Evolutionary conservation across 306 rosid genomes (phyloP), one percentile per base, ranked within the genome.

Genomic region (Medicago truncatula): DNA sequence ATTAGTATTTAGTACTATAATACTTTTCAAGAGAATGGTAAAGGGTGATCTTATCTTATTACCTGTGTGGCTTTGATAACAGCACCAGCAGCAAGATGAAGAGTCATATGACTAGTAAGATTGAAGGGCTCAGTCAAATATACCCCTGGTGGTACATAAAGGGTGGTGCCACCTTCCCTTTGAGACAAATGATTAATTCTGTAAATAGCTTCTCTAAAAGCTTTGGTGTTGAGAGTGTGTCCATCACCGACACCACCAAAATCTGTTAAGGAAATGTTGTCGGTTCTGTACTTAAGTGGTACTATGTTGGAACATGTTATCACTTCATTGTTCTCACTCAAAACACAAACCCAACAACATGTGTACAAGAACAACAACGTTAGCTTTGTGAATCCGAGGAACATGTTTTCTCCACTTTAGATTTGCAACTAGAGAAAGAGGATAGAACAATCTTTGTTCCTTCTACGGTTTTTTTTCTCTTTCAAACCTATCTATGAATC

Each of bases 191-290:
- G 93, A 17, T 76, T 77, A 76, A 93, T 84, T 84, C 87, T 89
- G 75, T 79, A 89, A 5, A 93, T 79, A 40, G 98, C 97, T 56
- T 79, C 89, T 21, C 53, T 73, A 25, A 93, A 91, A 1, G 98
- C 96, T 61, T 82, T 88, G 7, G 97, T 91, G 80, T 93, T 93
- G 73, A 86, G 31, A 14, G 96, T 88, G 36, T 28, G 31, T 16
- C 98, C 98, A 79, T 93, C 96, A 6, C 96, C 97, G 41, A 86
- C 89, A 1, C 86, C 98, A 3, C 97, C 97, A 2, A 83, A 93
- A 38, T 89, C 97, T 0, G 80, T 21, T 4, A 93, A 78, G 44
- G 93, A 91, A 20, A 93, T 84, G 63, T 68, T 93, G 20, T 91
- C 89, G 76, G 73, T 44, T 38, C 98, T 88, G 74, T 83, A 21